Base-by-base conservation (phyloP, 2,329 filamentous ascomycete genomes). In the Trichophyton schoenleinii region DNA sequence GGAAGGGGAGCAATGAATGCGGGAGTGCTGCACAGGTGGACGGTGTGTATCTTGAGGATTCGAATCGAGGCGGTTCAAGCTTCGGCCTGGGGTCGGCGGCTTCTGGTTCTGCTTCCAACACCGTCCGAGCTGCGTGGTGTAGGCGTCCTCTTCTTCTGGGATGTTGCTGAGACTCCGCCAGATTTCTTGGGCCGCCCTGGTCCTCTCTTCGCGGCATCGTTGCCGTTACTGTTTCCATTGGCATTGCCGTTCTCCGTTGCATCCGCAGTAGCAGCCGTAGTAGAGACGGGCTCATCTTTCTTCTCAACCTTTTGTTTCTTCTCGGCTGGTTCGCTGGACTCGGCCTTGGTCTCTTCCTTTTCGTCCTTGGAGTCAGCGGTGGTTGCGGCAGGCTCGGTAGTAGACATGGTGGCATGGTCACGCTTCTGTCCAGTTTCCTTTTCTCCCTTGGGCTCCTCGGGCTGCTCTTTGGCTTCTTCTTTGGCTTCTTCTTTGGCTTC, bases 71-170 rank as follows among this genome's bases (percentile, higher is more conserved):
- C 6, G 7, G 2, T 53, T 34, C 25, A 53, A 13, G 49, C 49
- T 15, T 67, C 63, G 46, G 65, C 65, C 65, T 75, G 71, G 57
- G 71, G 72, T 34, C 15, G 49, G 31, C 73, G 72, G 64, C 72
- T 75, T 58, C 73, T 71, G 48, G 73, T 75, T 41, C 73, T 68
- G 63, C 71, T 74, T 38, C 73, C 72, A 62, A 72, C 69, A 8
- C 73, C 71, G 58, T 13, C 66, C 53, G 22, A 70, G 67, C 63
- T 71, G 70, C 65, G 59, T 31, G 63, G 62, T 6, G 58, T 63
- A 28, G 63, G 62, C 2, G 55, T 46, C 42, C 63, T 65, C 61
- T 61, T 64, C 15, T 55, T 57, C 28, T 63, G 61, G 22, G 60
- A 58, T 46, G 59, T 15, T 2, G 49, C 41, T 46, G 57, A 49